Percentiles rank a stretch among this genome's conserved stretches.
These are phyloP conservation scores for Aspergillus sclerotioniger DNA, from an alignment of 495 filamentous ascomycete species.

Conservation along the genomic window DNA sequence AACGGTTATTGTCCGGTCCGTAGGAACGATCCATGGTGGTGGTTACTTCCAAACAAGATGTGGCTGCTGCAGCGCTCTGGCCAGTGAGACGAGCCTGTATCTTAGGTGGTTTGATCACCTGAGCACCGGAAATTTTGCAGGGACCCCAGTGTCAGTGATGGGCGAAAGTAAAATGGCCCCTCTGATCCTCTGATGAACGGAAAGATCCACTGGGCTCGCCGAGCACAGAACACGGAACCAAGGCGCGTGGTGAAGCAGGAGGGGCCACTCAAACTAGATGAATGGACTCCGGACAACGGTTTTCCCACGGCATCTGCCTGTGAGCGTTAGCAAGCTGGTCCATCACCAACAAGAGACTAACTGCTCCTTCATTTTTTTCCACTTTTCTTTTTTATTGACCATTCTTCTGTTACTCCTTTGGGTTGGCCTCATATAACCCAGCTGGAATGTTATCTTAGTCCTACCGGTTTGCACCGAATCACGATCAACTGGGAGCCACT, in stretches of 20 bases:
- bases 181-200: conserved; percentile 12
- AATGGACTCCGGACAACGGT: neutral
- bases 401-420: neutral
- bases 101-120: conserved; percentile 18
- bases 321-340: neutral
- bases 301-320: neutral
- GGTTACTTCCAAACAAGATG: conserved; percentile 27
- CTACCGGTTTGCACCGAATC: conserved; percentile 9
- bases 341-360: neutral
- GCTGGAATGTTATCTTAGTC: neutral
- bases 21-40: neutral
- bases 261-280: conserved; percentile 1
- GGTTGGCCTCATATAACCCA: neutral
- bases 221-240: conserved; percentile 11
- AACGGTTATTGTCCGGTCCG: conserved; percentile 28
- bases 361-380: neutral
- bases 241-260: conserved; percentile 8
- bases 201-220: conserved; percentile 11
- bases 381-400: neutral
- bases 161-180: conserved; percentile 13
- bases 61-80: conserved; percentile 30
- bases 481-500: conserved; percentile 4
- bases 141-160: conserved; percentile 4
- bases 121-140: conserved; percentile 21
- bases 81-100: conserved; percentile 19